Evolutionary conservation across 192 early-diverging fungal species (phyloP), one percentile per base, ranked within the genome.

Genomic region (Podila epicladia): DNA sequence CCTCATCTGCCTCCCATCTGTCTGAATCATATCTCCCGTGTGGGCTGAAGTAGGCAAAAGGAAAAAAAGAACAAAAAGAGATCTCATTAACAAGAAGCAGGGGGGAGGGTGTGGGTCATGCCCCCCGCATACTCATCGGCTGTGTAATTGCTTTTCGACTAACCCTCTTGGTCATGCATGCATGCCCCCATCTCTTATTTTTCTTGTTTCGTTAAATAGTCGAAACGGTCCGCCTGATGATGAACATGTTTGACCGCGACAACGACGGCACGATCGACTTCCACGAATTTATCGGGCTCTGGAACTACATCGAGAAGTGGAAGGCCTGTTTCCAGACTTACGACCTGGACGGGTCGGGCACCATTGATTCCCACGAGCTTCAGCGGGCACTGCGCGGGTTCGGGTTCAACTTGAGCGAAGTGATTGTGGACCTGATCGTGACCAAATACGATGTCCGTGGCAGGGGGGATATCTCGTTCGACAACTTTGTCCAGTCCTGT

Each of bases 251-350:
- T 65, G 92, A 91, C 68, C 65, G 62, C 37, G 90, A 92, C 74
- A 78, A 84, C 50, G 85, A 75, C 62, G 91, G 91, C 12, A 86
- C 89, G 11, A 90, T 93, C 58, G 78, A 75, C 62, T 93, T 92
- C 71, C 70, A 87, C 37, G 92, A 93, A 68, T 93, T 93, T 58
- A 82, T 84, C 50, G 87, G 88, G 9, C 82, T 92, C 20, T 92
- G 90, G 90, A 82, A 78, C 74, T 93, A 92, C 70, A 92, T 92
- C 49, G 86, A 90, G 60, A 90, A 92, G 48, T 93, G 92, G 92
- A 91, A 90, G 73, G 65, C 82, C 17, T 90, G 91, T 67, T 93
- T 92, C 82, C 86, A 85, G 62, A 84, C 76, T 6, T 93, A 90
- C 58, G 92, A 93, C 65, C 83, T 82, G 6, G 91, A 93, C 69